These are phyloP conservation scores for Gamsiella multidivaricata DNA, from an alignment of 192 early-diverging fungal species.

Conservation along the genomic window DNA sequence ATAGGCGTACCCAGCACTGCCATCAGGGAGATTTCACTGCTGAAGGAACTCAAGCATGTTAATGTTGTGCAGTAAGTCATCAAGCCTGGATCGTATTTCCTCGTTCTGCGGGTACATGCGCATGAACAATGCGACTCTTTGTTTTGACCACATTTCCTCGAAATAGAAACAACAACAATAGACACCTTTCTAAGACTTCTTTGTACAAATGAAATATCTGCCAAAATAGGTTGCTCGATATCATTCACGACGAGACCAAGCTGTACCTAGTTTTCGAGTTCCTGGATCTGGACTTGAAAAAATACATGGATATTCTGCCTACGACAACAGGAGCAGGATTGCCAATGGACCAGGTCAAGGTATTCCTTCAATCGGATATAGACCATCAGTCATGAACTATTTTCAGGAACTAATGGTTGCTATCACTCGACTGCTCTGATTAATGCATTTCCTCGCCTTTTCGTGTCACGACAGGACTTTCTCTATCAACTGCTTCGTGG, in stretches of 20 bases:
- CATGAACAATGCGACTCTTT: background rate
- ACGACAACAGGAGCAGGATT: constrained; percentile 30
- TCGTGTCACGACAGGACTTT: constrained; percentile 81
- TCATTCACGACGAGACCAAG: constrained; percentile 86
- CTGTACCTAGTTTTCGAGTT: constrained; percentile 98
- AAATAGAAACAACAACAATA: too few species aligned
- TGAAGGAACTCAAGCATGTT: constrained; percentile 87
- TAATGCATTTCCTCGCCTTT: too few species aligned
- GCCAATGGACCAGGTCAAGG: constrained; percentile 47
- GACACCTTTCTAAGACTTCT: background rate
- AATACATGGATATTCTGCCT: constrained; percentile 49
- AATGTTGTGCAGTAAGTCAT: constrained; percentile 92
- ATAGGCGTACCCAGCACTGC: constrained; percentile 81
- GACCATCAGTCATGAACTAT: background rate
- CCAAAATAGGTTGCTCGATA: constrained; percentile 90
- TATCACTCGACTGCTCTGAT: too few species aligned
- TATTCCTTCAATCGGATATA: background rate
- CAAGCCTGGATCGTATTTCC: too few species aligned
- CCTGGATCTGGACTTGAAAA: constrained; percentile 80
- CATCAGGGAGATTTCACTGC: constrained; percentile 86
- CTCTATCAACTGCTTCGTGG: constrained; percentile 93
- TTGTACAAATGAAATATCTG: background rate
- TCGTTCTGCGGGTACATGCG: background rate
- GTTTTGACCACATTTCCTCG: too few species aligned
- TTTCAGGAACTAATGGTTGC: background rate